Evolutionary conservation across 768 basidiomycete genomes (phyloP).

Genomic region (Leccinum ochraceum): DNA sequence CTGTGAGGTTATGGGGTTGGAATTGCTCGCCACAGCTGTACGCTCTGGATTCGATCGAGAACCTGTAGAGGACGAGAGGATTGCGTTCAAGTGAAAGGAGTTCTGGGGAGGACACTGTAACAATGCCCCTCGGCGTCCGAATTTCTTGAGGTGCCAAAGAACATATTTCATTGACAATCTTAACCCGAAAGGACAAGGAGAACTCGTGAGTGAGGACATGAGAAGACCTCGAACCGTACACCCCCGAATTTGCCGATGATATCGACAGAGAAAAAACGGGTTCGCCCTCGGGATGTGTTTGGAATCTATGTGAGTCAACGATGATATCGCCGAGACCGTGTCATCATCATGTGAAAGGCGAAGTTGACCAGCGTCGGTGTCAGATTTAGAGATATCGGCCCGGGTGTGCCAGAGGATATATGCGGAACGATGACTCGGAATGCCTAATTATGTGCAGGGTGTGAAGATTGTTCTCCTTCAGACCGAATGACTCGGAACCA

Average conservation of each 20-base stretch:
- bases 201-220: conserved; percentile 1
- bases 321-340: conserved; percentile 13
- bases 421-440: no score
- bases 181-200: no score
- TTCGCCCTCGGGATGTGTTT: conserved; percentile 9
- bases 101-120: conserved; percentile 8
- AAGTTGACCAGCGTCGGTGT: conserved; percentile 4
- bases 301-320: conserved; percentile 9
- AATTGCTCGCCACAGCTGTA: conserved; percentile 14
- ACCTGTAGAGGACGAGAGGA: conserved; percentile 15
- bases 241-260: background rate
- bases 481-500: conserved; percentile 20
- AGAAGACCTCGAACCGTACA: no score
- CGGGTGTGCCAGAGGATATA: no score
- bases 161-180: background rate
- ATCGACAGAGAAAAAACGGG: conserved; percentile 17
- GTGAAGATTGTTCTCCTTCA: conserved; percentile 21
- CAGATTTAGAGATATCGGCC: no score
- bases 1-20: conserved; percentile 7
- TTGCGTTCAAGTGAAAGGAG: background rate
- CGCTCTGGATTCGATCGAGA: conserved; percentile 8
- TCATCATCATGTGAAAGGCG: conserved; percentile 24
- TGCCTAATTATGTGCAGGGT: conserved; percentile 23
- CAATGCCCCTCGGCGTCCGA: conserved; percentile 18
- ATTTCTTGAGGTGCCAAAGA: conserved; percentile 12